These are phyloP conservation scores for Puccinia hordei DNA, from an alignment of 1,284 basidiomycete species.

Conservation along the genomic window DNA sequence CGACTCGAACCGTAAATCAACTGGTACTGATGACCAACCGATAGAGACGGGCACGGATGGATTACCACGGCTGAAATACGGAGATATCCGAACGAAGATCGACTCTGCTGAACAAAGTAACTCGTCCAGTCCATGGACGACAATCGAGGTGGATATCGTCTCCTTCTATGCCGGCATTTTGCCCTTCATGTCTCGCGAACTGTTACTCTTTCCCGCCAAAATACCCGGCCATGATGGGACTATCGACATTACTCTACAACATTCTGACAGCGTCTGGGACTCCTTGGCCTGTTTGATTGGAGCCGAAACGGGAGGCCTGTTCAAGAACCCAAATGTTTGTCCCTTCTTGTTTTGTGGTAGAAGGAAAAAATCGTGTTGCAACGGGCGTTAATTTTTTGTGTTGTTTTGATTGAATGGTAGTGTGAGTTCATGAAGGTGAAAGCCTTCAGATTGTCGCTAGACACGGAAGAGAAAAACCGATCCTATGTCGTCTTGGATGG, in stretches of 20 bases:
- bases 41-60: background rate
- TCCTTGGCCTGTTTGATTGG: constrained; percentile 26
- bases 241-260: constrained; percentile 38
- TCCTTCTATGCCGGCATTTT: constrained; percentile 43
- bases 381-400: background rate
- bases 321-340: constrained; percentile 30
- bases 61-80: constrained; percentile 18
- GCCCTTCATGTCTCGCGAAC: constrained; percentile 38
- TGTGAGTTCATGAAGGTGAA: constrained; percentile 41
- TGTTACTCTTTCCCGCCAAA: constrained; percentile 38
- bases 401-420: background rate
- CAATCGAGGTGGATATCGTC: constrained; percentile 26
- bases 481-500: constrained; percentile 38
- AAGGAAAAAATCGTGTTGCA: background rate
- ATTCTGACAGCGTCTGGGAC: constrained; percentile 1
- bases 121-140: constrained; percentile 14
- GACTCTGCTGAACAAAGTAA: background rate
- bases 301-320: constrained; percentile 22
- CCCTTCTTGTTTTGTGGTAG: background rate
- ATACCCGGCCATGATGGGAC: constrained; percentile 23
- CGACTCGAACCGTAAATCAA: background rate
- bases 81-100: constrained; percentile 29
- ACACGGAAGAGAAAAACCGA: constrained; percentile 1
- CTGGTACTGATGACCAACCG: background rate
- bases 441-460: constrained; percentile 41